These are phyloP conservation scores for Speleostelium caveatum DNA, from an alignment of 78 protist genomes.

Conservation along the genomic window DNA sequence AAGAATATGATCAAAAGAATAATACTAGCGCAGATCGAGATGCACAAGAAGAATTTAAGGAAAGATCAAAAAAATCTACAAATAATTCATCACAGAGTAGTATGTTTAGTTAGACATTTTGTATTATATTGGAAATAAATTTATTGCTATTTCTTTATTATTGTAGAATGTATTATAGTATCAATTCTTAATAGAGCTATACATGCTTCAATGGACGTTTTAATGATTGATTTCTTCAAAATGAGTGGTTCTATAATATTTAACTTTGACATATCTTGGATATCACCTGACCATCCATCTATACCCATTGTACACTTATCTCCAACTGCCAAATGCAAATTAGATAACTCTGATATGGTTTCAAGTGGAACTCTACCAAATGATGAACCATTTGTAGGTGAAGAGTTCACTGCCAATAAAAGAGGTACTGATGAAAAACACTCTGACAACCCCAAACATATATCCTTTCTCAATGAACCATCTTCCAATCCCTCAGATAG, in stretches of 20 bases:
- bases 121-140: background rate
- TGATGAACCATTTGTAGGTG: too few species aligned
- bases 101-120: background rate
- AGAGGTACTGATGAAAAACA: constrained; percentile 21
- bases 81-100: background rate
- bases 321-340: background rate
- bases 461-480: constrained; percentile 20
- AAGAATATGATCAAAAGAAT: constrained; percentile 34
- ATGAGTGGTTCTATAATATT: constrained; percentile 57
- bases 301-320: constrained; percentile 30
- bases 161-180: constrained; percentile 2
- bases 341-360: constrained; percentile 6
- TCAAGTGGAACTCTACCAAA: background rate
- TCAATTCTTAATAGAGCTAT: constrained; percentile 64
- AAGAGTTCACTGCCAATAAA: constrained; percentile 11
- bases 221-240: constrained; percentile 59
- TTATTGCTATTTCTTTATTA: background rate
- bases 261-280: constrained; percentile 5
- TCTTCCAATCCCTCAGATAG: background rate
- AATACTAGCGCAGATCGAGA: background rate
- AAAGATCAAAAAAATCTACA: constrained; percentile 16
- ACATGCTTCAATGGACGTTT: constrained; percentile 43
- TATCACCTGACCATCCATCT: constrained; percentile 75
- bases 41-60: background rate
- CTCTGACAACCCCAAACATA: background rate